Conservation (phyloP, 495 filamentous ascomycete species). For the Delitschia confertaspora region DNA sequence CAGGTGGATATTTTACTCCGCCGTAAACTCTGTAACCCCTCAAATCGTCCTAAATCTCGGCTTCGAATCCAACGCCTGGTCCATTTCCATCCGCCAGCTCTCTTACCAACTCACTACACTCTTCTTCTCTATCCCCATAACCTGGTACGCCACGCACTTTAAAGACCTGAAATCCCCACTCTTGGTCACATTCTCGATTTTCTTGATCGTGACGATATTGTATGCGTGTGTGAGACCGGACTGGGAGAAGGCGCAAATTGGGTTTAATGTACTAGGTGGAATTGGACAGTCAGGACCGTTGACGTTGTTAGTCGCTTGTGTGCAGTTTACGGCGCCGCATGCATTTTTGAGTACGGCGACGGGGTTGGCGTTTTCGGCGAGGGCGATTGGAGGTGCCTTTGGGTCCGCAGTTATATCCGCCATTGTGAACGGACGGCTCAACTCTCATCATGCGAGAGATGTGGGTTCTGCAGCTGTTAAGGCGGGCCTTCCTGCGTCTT, state of each 20-base stretch:
- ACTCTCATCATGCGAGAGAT: conserved; percentile 34
- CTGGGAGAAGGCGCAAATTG: conserved; percentile 42
- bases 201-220: conserved; percentile 42
- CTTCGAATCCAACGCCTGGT: conserved; percentile 39
- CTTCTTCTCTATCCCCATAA: conserved; percentile 32
- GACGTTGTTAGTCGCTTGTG: conserved; percentile 42
- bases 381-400: conserved; percentile 48
- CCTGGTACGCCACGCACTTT: conserved; percentile 39
- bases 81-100: conserved; percentile 45
- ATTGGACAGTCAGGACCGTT: conserved; percentile 45
- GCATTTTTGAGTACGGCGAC: conserved; percentile 48
- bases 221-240: conserved; percentile 42
- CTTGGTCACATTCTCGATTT: conserved; percentile 41
- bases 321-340: conserved; percentile 49
- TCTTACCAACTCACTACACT: conserved; percentile 28
- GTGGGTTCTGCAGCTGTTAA: conserved; percentile 34
- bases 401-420: conserved; percentile 47
- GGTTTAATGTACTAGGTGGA: conserved; percentile 41
- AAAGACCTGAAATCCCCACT: conserved; percentile 46
- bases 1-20: conserved; percentile 49
- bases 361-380: conserved; percentile 45
- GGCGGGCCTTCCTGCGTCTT: conserved; percentile 38
- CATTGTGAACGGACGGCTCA: conserved; percentile 44
- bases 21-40: conserved; percentile 47
- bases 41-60: conserved; percentile 47